Evolutionary conservation across 2,329 filamentous ascomycete genomes (phyloP), one percentile per base, ranked within the genome.

Genomic region (Claviceps maximensis): DNA sequence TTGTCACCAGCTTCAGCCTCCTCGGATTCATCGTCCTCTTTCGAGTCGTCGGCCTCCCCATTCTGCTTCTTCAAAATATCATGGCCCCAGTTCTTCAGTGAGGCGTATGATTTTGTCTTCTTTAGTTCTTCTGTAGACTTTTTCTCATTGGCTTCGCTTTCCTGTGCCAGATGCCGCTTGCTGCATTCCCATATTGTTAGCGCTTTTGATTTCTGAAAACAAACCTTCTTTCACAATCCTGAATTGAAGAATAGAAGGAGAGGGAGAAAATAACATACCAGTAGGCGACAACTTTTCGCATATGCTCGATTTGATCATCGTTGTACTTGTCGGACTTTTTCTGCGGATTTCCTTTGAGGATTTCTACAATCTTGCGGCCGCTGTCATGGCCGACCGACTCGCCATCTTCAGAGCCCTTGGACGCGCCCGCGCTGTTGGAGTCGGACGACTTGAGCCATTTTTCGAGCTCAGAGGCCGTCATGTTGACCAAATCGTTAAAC

Each of bases 401-500:
- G 9, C 77, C 78, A 3, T 73, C 74, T 12, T 71, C 73, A 52
- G 76, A 72, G 51, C 78, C 74, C 58, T 83, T 83, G 42, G 65
- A 66, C 80, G 79, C 84, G 2, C 82, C 82, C 1, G 80, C 74
- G 19, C 70, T 72, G 48, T 72, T 71, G 10, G 79, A 84, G 33
- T 79, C 73, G n/a, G 76, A 72, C 7, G 74, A 71, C 56, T 77
- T 72, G 25, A 85, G 73, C 82, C 82, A 85, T 25, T 74, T 69
- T 59, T 80, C 73, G 17, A 86, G 72, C 57, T 84, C 80, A 1
- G 71, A 64, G 1, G 79, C 70, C 12, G 72, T 75, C 81, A 86
- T 84, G 64, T 85, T 85, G 63, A 85, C 79, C 47, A 83, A 66
- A 41, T 78, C 72, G 56, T 84, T 83, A 71, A 84, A 86, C 62